Conservation (phyloP, 345 rosid species). For the Psidium guajava region DNA sequence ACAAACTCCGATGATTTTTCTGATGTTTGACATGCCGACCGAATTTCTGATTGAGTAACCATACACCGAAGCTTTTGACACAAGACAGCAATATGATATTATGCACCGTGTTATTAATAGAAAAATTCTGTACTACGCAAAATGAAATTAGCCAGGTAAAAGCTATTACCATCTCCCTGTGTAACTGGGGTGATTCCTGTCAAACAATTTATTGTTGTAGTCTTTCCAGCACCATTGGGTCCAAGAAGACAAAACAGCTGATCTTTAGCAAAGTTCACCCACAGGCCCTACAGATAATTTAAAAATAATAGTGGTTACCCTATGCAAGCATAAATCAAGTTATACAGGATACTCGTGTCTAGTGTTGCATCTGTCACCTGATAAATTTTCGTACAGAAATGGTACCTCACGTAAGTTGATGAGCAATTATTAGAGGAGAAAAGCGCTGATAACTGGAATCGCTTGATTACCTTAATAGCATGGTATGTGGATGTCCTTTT, state of each 20-base stretch:
- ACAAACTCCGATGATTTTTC: constrained; percentile 75
- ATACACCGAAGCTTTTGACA: constrained; percentile 59
- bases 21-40: constrained; percentile 82
- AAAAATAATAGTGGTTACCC: neutral
- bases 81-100: neutral
- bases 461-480: constrained; percentile 54
- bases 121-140: neutral
- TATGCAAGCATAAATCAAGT: neutral
- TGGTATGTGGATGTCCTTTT: constrained; percentile 78
- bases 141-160: neutral
- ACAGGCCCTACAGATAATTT: constrained; percentile 42
- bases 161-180: constrained; percentile 69
- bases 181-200: constrained; percentile 86
- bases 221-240: constrained; percentile 98
- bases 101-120: neutral
- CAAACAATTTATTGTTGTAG: constrained; percentile 84
- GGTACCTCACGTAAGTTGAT: neutral
- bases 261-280: constrained; percentile 72
- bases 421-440: neutral
- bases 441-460: neutral
- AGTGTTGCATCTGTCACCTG: neutral
- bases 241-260: constrained; percentile 92
- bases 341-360: neutral
- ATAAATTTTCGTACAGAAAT: neutral
- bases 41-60: constrained; percentile 70